Conservation (phyloP, 1,284 basidiomycete genomes). For the Ustilago vetiveriae region DNA sequence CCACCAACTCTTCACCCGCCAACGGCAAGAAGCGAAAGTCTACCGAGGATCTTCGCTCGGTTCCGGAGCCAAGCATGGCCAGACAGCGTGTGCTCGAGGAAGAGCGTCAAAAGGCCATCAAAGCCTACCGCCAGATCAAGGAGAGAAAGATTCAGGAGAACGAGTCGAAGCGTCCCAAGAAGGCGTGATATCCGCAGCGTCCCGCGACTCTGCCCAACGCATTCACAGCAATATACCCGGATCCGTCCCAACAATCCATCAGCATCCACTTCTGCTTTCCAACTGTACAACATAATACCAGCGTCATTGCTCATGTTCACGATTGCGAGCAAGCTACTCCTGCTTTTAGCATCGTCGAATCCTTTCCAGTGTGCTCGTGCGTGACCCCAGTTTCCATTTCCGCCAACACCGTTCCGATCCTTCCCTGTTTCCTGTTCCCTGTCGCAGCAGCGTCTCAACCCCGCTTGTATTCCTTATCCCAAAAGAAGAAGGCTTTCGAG, state of each 20-base stretch:
- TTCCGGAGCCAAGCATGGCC: slow-evolving; percentile 50
- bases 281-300: slow-evolving; percentile 33
- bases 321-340: neutral
- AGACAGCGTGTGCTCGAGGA: slow-evolving; percentile 56
- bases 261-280: slow-evolving; percentile 1
- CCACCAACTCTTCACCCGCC: neutral
- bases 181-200: slow-evolving; percentile 2
- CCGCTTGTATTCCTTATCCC: slow-evolving; percentile 55
- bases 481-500: slow-evolving; percentile 46
- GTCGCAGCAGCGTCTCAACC: slow-evolving; percentile 3
- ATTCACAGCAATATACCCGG: slow-evolving; percentile 22
- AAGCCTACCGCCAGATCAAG: slow-evolving; percentile 57
- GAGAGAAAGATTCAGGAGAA: slow-evolving; percentile 42
- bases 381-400: neutral
- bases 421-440: neutral
- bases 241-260: slow-evolving; percentile 1
- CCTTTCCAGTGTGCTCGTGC: slow-evolving; percentile 2
- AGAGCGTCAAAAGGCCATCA: slow-evolving; percentile 54
- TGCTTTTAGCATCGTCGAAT: slow-evolving; percentile 1
- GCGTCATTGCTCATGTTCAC: slow-evolving; percentile 10
- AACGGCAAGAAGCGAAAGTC: slow-evolving; percentile 28
- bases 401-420: neutral
- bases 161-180: slow-evolving; percentile 33
- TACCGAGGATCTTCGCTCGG: neutral
- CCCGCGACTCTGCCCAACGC: neutral